Conservation (phyloP, 441 rosid genomes). For the Arabidopsis lyrata region DNA sequence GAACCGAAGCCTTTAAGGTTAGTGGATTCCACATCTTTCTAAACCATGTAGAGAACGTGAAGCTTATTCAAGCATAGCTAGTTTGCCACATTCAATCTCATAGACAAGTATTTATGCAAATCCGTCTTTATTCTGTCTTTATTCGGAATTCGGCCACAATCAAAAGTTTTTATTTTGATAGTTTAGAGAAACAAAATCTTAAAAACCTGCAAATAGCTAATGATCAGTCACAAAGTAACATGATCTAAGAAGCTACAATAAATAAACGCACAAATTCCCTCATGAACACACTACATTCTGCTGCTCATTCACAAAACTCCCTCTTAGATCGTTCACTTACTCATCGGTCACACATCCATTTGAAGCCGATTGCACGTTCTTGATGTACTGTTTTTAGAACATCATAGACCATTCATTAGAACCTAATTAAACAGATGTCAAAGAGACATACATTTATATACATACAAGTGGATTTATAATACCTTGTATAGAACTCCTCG, state of each 20-base stretch:
- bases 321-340: conserved; percentile 40
- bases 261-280: conserved; percentile 11
- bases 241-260: conserved; percentile 8
- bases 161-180: conserved; percentile 13
- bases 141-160: not conserved
- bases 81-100: not conserved
- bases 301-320: conserved; percentile 26
- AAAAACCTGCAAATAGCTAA: conserved; percentile 21
- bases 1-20: too few relatives aligned
- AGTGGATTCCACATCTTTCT: too few relatives aligned
- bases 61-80: too few relatives aligned
- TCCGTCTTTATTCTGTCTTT: conserved; percentile 11
- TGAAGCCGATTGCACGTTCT: conserved; percentile 88
- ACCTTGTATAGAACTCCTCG: conserved; percentile 87
- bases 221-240: conserved; percentile 15
- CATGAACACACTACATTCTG: conserved; percentile 15
- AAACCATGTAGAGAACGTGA: too few relatives aligned
- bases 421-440: conserved; percentile 7
- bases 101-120: not conserved
- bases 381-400: conserved; percentile 73
- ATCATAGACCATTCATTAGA: conserved; percentile 10
- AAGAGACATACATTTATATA: not conserved
- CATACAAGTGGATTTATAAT: conserved; percentile 2
- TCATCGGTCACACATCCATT: conserved; percentile 94
- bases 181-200: conserved; percentile 15